Percentiles rank a stretch among this genome's conserved stretches.
These are phyloP conservation scores for Boletus sp. DNA, from an alignment of 768 basidiomycete species.

Conservation along the genomic window DNA sequence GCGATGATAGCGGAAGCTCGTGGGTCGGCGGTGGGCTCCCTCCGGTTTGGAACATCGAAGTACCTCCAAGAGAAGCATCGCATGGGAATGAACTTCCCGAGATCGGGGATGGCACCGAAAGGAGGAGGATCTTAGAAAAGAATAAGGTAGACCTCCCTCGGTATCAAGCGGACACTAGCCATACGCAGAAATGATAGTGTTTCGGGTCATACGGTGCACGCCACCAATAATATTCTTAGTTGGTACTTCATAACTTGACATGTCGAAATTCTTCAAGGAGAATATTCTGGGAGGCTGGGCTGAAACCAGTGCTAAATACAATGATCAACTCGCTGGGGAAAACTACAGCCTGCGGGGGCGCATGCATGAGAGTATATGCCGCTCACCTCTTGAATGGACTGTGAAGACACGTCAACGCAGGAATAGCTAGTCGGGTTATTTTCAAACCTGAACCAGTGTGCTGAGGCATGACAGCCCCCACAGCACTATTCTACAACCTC, in stretches of 20 bases:
- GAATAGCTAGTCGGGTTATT: not conserved
- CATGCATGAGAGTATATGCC: not conserved
- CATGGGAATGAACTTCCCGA: not conserved
- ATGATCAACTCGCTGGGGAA: not conserved
- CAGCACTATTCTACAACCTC: not conserved
- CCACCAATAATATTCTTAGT: not conserved
- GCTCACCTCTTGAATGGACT: not conserved
- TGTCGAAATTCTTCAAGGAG: not conserved
- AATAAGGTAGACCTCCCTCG: not conserved
- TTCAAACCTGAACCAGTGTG: not conserved
- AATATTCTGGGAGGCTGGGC: not conserved
- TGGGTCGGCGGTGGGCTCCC: not conserved
- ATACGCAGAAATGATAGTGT: not conserved
- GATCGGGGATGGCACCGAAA: not conserved
- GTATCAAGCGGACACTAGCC: not conserved
- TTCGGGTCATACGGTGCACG: not conserved
- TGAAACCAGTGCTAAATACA: not conserved
- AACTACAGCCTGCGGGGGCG: not conserved
- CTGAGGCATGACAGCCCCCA: not conserved
- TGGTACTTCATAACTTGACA: not conserved
- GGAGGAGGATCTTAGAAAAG: not conserved
- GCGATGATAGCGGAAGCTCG: not conserved
- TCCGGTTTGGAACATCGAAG: not conserved
- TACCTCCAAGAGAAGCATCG: not conserved
- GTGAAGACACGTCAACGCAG: not conserved